These are phyloP conservation scores for Euphorbia celastroides DNA, from an alignment of 441 rosid species.

Conservation along the genomic window DNA sequence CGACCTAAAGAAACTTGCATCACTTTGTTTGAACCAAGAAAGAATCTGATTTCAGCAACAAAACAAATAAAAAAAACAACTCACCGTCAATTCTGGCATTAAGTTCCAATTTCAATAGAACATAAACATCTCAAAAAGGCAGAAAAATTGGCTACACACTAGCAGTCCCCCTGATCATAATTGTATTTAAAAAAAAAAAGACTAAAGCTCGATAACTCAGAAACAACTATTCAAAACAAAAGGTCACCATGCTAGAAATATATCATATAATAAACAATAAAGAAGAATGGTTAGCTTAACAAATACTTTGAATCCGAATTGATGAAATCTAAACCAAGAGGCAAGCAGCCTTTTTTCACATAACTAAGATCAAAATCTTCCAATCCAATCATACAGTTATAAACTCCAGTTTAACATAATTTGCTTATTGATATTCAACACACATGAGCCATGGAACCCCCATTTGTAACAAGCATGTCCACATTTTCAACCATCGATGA, in stretches of 20 bases:
- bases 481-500: neutral
- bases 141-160: conserved; percentile 1
- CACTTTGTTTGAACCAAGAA: conserved; percentile 95
- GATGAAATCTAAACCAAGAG: neutral
- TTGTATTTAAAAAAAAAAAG: neutral
- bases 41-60: conserved; percentile 45
- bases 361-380: neutral
- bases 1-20: conserved; percentile 75
- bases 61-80: neutral
- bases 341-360: neutral
- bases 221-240: neutral
- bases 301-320: neutral
- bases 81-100: neutral
- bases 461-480: neutral
- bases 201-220: neutral
- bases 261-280: neutral
- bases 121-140: neutral
- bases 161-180: neutral
- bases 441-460: too few relatives aligned
- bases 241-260: neutral
- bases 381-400: neutral
- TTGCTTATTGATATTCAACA: too few relatives aligned
- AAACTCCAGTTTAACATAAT: neutral
- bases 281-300: neutral
- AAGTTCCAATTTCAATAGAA: neutral